phyloP scores from a whole-genome alignment of 192 early-diverging fungal genomes.

The Diversispora eburnea region DNA sequence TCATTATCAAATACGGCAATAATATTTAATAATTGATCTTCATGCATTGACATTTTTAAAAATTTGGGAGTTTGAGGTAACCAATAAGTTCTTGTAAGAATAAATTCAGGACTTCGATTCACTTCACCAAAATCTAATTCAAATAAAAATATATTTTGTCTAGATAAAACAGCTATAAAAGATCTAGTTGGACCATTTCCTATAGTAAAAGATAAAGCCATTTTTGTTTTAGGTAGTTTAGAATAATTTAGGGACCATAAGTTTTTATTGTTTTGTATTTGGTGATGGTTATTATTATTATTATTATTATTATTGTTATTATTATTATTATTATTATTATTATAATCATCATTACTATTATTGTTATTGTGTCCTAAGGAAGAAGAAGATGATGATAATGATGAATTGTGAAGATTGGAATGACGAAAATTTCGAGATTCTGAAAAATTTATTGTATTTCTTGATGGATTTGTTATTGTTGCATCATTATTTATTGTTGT shows the following conservation, averaged over 20 bases:
- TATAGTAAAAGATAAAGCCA: constrained; percentile 2
- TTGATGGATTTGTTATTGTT: too few species aligned
- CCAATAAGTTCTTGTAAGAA: constrained; percentile 24
- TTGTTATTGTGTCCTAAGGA: too few species aligned
- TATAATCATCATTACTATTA: too few species aligned
- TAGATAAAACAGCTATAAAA: constrained; percentile 13
- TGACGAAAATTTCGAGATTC: too few species aligned
- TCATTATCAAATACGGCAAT: constrained; percentile 19
- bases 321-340: too few species aligned
- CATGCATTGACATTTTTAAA: constrained; percentile 14
- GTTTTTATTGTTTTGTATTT: background rate
- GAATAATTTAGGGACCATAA: constrained; percentile 9
- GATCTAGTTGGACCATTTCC: constrained; percentile 6
- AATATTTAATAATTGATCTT: constrained; percentile 21
- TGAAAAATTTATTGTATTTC: too few species aligned
- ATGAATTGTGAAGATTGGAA: too few species aligned
- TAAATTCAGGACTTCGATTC: background rate
- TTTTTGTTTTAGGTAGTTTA: constrained; percentile 18
- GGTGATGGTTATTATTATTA: too few species aligned
- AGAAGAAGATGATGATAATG: too few species aligned
- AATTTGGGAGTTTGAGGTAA: constrained; percentile 25
- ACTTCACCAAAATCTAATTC: constrained; percentile 5
- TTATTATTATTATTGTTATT: too few species aligned
- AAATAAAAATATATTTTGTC: constrained; percentile 26
- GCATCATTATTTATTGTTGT: too few species aligned